phyloP scores from a whole-genome alignment of 2,329 filamentous ascomycete genomes.

The Aspergillus aculeatinus region DNA sequence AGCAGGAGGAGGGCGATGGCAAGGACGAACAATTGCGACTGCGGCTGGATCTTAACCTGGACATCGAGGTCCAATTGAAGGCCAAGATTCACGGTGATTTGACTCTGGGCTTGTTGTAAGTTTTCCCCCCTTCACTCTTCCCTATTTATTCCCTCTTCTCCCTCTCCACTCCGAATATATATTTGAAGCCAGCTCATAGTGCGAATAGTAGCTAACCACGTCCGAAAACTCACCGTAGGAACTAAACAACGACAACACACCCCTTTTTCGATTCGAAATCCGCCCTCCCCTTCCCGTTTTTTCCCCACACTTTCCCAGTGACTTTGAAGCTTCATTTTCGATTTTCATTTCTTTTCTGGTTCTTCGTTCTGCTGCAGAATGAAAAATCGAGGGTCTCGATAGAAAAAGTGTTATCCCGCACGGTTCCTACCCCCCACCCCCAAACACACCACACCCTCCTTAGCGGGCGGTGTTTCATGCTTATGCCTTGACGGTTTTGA shows the following conservation, averaged over 20 bases:
- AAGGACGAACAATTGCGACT: constrained; percentile 49
- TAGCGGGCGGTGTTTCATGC: no score
- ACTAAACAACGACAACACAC: neutral
- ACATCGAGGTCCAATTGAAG: constrained; percentile 82
- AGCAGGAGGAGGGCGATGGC: neutral
- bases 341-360: neutral
- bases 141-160: neutral
- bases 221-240: neutral
- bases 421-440: no score
- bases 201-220: neutral
- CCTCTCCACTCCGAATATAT: neutral
- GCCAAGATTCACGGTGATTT: constrained; percentile 82
- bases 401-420: neutral
- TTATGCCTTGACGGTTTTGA: neutral
- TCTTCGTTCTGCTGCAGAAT: no score
- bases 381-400: neutral
- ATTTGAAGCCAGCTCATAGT: neutral
- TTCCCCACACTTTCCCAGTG: no score
- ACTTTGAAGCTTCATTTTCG: no score
- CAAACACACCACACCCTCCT: no score
- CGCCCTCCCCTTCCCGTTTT: no score
- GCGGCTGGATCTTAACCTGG: constrained; percentile 73
- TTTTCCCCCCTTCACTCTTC: constrained; percentile 27
- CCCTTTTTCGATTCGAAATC: no score
- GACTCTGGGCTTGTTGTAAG: constrained; percentile 73